phyloP scores from a whole-genome alignment of 2,329 filamentous ascomycete genomes.

The Paracorniculantispora psalliotae region DNA sequence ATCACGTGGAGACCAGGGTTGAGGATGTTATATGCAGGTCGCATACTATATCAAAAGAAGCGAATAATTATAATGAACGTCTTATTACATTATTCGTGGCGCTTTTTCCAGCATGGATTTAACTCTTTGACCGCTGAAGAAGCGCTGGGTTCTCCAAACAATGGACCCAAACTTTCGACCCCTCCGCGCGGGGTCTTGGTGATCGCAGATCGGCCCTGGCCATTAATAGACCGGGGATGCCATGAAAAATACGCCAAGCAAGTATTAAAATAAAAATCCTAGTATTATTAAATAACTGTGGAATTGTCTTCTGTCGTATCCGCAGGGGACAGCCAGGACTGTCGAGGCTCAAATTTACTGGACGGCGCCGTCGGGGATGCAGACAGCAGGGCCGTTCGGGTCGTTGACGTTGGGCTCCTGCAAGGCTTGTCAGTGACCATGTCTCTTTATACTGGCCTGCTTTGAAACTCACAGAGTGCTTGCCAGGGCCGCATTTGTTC shows the following conservation, averaged over 20 bases:
- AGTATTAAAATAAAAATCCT: background rate
- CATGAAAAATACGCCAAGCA: too few relatives aligned
- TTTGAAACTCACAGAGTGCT: background rate
- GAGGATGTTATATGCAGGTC: background rate
- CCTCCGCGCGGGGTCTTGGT: too few relatives aligned
- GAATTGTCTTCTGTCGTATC: background rate
- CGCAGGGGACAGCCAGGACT: background rate
- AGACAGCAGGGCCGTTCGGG: background rate
- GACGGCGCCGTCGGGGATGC: background rate
- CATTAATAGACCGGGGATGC: too few relatives aligned
- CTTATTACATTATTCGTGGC: background rate
- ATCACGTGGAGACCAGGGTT: background rate
- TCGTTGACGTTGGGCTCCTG: background rate
- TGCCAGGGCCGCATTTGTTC: background rate
- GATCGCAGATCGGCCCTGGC: too few relatives aligned
- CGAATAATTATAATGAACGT: too few relatives aligned
- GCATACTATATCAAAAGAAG: background rate
- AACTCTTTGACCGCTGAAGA: background rate
- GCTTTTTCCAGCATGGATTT: background rate
- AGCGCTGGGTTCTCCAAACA: background rate
- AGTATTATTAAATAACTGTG: background rate
- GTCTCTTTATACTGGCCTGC: background rate
- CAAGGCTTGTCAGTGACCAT: background rate
- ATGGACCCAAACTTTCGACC: too few relatives aligned
- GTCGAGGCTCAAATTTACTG: background rate